Conservation (phyloP, 1,284 basidiomycete species). For the Trichosporon sp. region DNA sequence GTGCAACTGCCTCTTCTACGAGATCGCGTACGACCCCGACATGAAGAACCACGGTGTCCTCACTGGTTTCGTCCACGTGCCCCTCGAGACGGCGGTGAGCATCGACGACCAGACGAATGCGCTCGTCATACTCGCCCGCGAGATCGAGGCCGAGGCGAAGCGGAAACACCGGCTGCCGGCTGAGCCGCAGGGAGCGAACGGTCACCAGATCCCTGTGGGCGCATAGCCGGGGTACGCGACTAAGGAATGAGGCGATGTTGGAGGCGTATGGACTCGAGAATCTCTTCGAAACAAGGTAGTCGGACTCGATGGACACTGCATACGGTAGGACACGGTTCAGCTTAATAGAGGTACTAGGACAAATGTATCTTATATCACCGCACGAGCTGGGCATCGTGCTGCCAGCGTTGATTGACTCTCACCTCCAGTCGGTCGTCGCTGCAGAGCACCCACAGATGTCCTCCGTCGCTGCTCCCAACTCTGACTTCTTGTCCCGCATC, state of each 20-base stretch:
- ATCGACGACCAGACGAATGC: constrained; percentile 12
- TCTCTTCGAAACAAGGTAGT: too few species aligned
- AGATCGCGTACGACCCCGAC: neutral
- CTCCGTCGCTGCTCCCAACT: too few species aligned
- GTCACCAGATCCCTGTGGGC: neutral
- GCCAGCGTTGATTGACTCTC: too few species aligned
- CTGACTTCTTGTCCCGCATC: too few species aligned
- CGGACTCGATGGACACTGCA: too few species aligned
- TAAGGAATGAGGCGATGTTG: neutral
- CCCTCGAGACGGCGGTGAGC: neutral
- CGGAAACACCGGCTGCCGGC: neutral
- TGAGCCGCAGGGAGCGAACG: neutral
- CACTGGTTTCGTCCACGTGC: constrained; percentile 17
- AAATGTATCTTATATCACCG: too few species aligned
- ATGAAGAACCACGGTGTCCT: neutral
- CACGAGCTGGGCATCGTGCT: too few species aligned
- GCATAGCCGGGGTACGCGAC: neutral
- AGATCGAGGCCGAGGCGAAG: neutral
- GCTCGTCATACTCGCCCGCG: constrained; percentile 10
- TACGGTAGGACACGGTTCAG: too few species aligned
- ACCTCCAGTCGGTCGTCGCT: too few species aligned
- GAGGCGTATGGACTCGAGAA: too few species aligned
- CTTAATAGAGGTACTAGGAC: too few species aligned
- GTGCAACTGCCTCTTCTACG: constrained; percentile 19
- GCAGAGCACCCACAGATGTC: too few species aligned